A percentile compares a stretch with the other conserved stretches of the same genome.
phyloP scores from a whole-genome alignment of 2,329 filamentous ascomycete genomes.

The Stagonosporopsis cucurbitacearum region DNA sequence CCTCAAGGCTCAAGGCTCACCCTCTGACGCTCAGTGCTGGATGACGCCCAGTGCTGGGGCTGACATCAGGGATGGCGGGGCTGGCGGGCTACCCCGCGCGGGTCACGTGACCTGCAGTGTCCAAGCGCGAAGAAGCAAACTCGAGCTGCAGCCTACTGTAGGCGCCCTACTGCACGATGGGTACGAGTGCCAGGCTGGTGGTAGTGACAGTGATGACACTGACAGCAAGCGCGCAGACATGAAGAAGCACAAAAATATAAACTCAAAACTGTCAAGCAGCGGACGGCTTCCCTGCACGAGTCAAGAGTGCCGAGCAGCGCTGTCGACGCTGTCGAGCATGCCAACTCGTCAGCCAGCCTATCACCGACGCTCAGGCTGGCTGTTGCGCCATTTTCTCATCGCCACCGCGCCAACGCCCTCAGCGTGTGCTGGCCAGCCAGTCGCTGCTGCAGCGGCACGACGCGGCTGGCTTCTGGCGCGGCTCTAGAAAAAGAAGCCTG shows the following conservation, averaged over 20 bases:
- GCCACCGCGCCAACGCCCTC: slow-evolving; percentile 6
- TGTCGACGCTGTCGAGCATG: background rate
- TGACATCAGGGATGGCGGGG: slow-evolving; percentile 12
- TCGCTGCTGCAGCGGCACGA: background rate
- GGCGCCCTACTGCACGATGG: too few species aligned
- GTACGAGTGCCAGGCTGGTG: slow-evolving; percentile 7
- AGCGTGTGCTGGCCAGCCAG: slow-evolving; percentile 18
- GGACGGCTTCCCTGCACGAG: background rate
- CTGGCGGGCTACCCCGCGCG: slow-evolving; percentile 10
- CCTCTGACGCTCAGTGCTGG: too few species aligned
- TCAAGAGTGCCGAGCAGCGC: slow-evolving; percentile 6
- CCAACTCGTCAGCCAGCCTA: too few species aligned
- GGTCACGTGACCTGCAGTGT: too few species aligned
- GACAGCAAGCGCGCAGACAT: too few species aligned
- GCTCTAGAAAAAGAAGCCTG: slow-evolving; percentile 32
- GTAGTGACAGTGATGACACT: too few species aligned
- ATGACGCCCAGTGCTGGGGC: background rate
- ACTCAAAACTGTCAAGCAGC: too few species aligned
- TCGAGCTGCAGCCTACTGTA: too few species aligned
- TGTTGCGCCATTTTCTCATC: slow-evolving; percentile 21
- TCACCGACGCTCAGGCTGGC: too few species aligned
- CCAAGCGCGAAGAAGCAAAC: too few species aligned
- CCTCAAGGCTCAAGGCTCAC: too few species aligned
- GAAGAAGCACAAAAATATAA: too few species aligned
- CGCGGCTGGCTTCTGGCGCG: slow-evolving; percentile 4